Base-by-base conservation (phyloP, 768 basidiomycete genomes). In the Tulasnella sp. region DNA sequence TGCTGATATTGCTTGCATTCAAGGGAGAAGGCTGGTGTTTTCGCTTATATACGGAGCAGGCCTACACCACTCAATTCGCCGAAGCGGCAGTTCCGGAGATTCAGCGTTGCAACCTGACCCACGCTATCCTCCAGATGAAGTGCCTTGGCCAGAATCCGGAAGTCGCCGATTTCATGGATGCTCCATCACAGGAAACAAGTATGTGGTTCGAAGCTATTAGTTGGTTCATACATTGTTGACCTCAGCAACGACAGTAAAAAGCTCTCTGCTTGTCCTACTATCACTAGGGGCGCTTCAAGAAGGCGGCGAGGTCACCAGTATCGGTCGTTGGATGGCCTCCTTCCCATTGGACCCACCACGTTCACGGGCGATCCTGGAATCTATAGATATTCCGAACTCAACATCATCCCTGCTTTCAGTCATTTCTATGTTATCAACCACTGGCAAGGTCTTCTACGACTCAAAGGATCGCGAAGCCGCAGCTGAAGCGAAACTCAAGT, bases 271-370 rank as follows among this genome's bases (percentile, higher is more conserved):
- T 69, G 82, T 83, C 2, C 88, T 99, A 18, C 93, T 89, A 85
- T 86, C 94, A 2, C 88, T 99, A 11, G 91, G 90, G 18, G 96
- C 96, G 16, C 86, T 98, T 78, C 88, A 92, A 82, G 85, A 88
- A 46, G 86, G 87, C 20, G 90, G 89, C 78, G 82, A 82, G 6
- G 86, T 99, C 74, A 98, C 96, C 0, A 81, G 86, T 0, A 83
- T 92, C 5, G 98, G 98, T 2, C 89, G 90, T 5, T 85, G 90
- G 79, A 98, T 99, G 93, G 91, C 95, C 3, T 82, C 86, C n/a
- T 94, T 96, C 82, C 98, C 98, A 2, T 88, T 98, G n/a, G 95
- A 98, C 81, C 95, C 97, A 0, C 85, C 89, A 42, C 88, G 91
- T 76, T 90, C 96, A 0, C 90, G 94, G 40, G 88, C 92, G 57